Percentiles rank a stretch among this genome's conserved stretches.
Evolutionary conservation across 179 eudicot species (phyloP).

Genomic region (Amaranthus tricolor): DNA sequence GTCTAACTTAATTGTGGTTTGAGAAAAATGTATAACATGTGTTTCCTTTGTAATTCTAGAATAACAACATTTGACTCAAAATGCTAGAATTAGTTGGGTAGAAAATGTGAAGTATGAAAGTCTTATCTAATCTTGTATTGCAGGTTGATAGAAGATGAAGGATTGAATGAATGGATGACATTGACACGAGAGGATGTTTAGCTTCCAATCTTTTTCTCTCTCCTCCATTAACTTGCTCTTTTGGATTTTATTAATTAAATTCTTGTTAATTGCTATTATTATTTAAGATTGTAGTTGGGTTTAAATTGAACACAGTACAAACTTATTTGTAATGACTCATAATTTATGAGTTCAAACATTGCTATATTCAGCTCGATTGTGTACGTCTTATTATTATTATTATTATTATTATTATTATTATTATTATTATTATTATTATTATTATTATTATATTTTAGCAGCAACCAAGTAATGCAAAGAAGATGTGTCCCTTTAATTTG

Average conservation of each 20-base stretch:
- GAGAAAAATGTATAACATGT: too few relatives aligned
- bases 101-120: too few relatives aligned
- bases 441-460: neutral
- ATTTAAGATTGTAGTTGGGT: constrained; percentile 19
- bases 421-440: neutral
- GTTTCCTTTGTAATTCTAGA: neutral
- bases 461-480: constrained; percentile 6
- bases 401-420: neutral
- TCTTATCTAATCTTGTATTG: constrained; percentile 1
- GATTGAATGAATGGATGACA: constrained; percentile 10
- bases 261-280: constrained; percentile 24
- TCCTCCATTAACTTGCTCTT: neutral
- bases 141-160: constrained; percentile 21
- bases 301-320: constrained; percentile 22
- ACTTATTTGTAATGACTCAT: constrained; percentile 32
- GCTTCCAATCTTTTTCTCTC: neutral
- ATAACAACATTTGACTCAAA: neutral
- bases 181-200: constrained; percentile 40
- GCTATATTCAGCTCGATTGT: constrained; percentile 3
- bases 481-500: neutral
- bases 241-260: constrained; percentile 19
- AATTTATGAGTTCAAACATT: constrained; percentile 17
- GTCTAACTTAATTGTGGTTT: too few relatives aligned
- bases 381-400: neutral
- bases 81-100: too few relatives aligned